Conservation (phyloP, 78 protist species). For the Goniomonas avonlea region DNA sequence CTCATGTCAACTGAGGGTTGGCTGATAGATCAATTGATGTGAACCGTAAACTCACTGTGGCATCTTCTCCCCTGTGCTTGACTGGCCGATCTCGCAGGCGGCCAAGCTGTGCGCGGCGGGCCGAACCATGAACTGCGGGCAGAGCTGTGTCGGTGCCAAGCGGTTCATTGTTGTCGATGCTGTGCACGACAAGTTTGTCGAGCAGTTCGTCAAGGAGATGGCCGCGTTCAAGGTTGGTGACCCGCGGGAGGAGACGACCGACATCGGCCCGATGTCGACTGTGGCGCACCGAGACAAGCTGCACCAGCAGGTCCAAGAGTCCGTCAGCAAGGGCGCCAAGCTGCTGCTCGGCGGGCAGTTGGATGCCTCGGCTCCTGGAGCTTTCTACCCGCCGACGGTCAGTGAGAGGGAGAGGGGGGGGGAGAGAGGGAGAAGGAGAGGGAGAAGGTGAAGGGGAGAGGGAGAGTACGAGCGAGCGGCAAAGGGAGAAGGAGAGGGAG, state of each 20-base stretch:
- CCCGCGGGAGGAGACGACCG: conserved; percentile 8
- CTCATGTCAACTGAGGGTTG: too few relatives aligned
- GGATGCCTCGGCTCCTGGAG: not conserved
- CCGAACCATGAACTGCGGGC: conserved; percentile 20
- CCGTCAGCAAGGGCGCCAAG: conserved; percentile 1
- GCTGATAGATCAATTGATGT: too few relatives aligned
- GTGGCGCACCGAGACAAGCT: not conserved
- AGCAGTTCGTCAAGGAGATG: not conserved
- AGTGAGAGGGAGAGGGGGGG: too few relatives aligned
- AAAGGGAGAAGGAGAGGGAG: too few relatives aligned
- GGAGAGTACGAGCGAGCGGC: too few relatives aligned
- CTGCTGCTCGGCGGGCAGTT: not conserved
- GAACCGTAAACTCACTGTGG: too few relatives aligned
- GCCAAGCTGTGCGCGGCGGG: conserved; percentile 7
- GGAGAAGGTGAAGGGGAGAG: too few relatives aligned
- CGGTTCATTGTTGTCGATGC: conserved; percentile 9
- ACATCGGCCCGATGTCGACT: conserved; percentile 8
- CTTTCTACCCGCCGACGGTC: conserved; percentile 12
- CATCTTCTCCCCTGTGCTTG: too few relatives aligned
- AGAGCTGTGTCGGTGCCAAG: conserved; percentile 25
- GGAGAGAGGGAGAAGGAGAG: too few relatives aligned
- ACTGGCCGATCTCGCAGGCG: too few relatives aligned
- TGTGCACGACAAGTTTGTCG: conserved; percentile 12
- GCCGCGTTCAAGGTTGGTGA: not conserved
- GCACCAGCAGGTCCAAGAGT: not conserved